phyloP scores from a whole-genome alignment of 2,329 filamentous ascomycete genomes.

The Neopestalotiopsis rosae region DNA sequence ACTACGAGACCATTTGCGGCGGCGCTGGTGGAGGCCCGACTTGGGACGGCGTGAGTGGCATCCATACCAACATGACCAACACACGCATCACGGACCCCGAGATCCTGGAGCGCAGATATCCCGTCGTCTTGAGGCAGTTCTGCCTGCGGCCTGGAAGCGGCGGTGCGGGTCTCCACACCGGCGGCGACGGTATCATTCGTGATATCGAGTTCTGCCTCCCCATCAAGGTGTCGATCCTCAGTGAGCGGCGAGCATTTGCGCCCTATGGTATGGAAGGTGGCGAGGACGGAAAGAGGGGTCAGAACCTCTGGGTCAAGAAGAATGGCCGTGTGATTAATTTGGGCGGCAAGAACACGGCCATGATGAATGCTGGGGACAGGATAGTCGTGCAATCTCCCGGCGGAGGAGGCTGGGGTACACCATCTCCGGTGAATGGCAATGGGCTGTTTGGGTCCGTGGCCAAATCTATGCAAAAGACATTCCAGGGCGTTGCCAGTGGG shows the following conservation, averaged over 20 bases:
- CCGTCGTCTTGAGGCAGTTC: conserved; percentile 19
- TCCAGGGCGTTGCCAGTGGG: conserved; percentile 16
- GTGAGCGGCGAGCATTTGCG: conserved; percentile 3
- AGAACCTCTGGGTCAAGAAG: conserved; percentile 20
- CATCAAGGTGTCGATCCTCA: conserved; percentile 14
- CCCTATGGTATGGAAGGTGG: conserved; percentile 16
- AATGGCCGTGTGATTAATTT: conserved; percentile 25
- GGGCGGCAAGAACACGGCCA: conserved; percentile 26
- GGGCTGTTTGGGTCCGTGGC: background rate
- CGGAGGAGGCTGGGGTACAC: conserved; percentile 29
- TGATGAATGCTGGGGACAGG: conserved; percentile 26
- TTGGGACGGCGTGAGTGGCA: conserved; percentile 37
- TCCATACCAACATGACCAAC: conserved; percentile 43
- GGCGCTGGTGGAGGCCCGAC: conserved; percentile 37
- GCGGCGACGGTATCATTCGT: conserved; percentile 8
- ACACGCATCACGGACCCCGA: conserved; percentile 42
- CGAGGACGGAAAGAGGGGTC: conserved; percentile 8
- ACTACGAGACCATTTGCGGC: conserved; percentile 41
- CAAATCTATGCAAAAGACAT: conserved; percentile 6
- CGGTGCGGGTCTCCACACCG: background rate
- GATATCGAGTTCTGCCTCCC: conserved; percentile 9
- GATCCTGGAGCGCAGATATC: conserved; percentile 35
- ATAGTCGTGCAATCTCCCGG: conserved; percentile 28
- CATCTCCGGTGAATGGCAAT: background rate
- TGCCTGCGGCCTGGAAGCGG: background rate